Conservation (phyloP, 116 monocot genomes). For the Zostera marina region DNA sequence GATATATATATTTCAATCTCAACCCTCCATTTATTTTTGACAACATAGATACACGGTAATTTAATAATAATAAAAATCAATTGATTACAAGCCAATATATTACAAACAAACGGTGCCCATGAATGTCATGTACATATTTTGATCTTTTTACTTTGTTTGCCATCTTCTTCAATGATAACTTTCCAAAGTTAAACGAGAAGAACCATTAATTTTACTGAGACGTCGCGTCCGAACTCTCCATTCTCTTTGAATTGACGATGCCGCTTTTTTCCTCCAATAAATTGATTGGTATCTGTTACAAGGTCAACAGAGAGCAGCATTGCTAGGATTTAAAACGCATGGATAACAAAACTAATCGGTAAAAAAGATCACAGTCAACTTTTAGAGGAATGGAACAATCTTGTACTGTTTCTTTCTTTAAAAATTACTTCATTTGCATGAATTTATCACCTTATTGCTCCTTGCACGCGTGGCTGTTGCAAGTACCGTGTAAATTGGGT, state of each 20-base stretch:
- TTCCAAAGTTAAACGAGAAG: neutral
- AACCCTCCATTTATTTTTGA: no score
- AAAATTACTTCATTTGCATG: neutral
- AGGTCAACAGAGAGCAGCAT: neutral
- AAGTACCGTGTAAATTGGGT: slow-evolving; percentile 42
- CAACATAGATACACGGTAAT: no score
- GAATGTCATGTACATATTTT: no score
- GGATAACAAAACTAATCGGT: neutral
- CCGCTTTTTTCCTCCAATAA: slow-evolving; percentile 58
- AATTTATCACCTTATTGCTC: slow-evolving; percentile 65
- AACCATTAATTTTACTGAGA: slow-evolving; percentile 11
- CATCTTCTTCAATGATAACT: no score
- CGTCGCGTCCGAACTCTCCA: slow-evolving; percentile 56
- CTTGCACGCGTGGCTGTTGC: slow-evolving; percentile 66
- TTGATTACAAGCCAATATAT: no score
- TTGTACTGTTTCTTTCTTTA: neutral
- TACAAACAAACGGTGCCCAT: no score
- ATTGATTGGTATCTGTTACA: slow-evolving; percentile 54
- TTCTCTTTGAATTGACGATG: slow-evolving; percentile 51
- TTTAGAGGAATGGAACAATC: neutral
- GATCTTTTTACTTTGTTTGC: no score
- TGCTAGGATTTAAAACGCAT: neutral
- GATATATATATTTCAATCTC: no score
- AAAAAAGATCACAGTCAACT: neutral
- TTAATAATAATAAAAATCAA: no score